These are phyloP conservation scores for Dentipellis fragilis DNA, from an alignment of 768 basidiomycete genomes.

Conservation along the genomic window DNA sequence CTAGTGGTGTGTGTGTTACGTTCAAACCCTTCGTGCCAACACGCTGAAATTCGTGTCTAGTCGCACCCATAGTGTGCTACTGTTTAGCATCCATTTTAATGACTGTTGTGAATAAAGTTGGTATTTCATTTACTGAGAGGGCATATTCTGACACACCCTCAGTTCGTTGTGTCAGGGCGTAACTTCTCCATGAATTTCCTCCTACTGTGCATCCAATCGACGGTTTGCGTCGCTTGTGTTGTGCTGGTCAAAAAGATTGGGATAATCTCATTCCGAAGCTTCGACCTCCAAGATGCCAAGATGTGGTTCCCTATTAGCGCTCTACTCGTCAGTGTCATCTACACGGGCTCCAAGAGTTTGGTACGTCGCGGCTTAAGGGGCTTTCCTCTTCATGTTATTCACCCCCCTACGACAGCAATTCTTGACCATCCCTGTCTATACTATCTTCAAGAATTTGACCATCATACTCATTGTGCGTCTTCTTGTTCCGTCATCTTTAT, in stretches of 20 bases:
- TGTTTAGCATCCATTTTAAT: conserved; percentile 91
- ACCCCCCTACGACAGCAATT: conserved; percentile 61
- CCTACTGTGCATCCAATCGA: conserved; percentile 82
- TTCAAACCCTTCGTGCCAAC: background rate
- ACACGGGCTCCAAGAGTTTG: conserved; percentile 94
- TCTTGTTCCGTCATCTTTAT: background rate
- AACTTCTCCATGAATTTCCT: conserved; percentile 97
- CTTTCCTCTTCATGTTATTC: background rate
- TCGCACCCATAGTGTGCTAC: conserved; percentile 78
- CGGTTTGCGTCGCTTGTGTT: conserved; percentile 80
- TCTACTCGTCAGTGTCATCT: conserved; percentile 88
- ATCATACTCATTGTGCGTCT: conserved; percentile 88
- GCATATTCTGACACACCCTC: background rate
- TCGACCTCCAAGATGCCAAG: conserved; percentile 76
- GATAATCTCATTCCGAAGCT: conserved; percentile 77
- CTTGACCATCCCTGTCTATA: conserved; percentile 93
- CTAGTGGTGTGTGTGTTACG: conserved; percentile 4
- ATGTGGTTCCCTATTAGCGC: conserved; percentile 93
- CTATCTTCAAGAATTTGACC: conserved; percentile 99
- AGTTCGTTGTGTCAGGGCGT: conserved; percentile 93
- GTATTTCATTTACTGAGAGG: conserved; percentile 5
- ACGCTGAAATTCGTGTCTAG: conserved; percentile 25
- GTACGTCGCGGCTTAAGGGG: conserved; percentile 36
- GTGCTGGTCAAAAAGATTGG: conserved; percentile 59
- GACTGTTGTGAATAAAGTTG: conserved; percentile 94